Percentiles rank a stretch among this genome's conserved stretches.
Evolutionary conservation across 108 stramenopile species (phyloP).

Genomic region (Fragilaria radians): DNA sequence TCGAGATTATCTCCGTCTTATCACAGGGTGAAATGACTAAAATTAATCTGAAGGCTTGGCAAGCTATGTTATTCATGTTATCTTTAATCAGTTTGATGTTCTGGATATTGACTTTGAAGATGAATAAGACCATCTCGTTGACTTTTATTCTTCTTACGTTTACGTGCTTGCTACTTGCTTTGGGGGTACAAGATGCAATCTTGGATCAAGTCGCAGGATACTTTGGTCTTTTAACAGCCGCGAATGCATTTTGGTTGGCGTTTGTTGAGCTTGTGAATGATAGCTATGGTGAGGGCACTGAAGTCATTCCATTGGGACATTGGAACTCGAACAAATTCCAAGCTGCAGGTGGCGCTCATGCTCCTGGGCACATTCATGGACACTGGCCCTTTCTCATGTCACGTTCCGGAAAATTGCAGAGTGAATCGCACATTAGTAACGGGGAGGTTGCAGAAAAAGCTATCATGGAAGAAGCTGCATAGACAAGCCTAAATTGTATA

Average conservation of each 20-base stretch:
- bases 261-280: conserved; percentile 29
- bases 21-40: not conserved
- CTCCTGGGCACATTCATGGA: not conserved
- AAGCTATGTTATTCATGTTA: conserved; percentile 22
- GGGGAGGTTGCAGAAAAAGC: no score
- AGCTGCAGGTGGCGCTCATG: not conserved
- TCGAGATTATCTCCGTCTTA: conserved; percentile 20
- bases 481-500: no score
- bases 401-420: not conserved
- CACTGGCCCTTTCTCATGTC: not conserved
- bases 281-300: conserved; percentile 23
- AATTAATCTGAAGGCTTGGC: conserved; percentile 25
- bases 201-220: conserved; percentile 25
- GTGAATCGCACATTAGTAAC: no score
- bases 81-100: conserved; percentile 21
- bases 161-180: conserved; percentile 18
- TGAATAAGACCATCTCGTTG: conserved; percentile 20
- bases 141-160: conserved; percentile 20
- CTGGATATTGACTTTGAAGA: conserved; percentile 30
- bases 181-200: conserved; percentile 16
- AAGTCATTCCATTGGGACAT: conserved; percentile 29
- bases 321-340: conserved; percentile 5
- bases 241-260: conserved; percentile 26
- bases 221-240: conserved; percentile 24
- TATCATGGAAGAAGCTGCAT: no score